These are phyloP conservation scores for Aspergillus sparsus DNA, from an alignment of 495 filamentous ascomycete species.

Conservation along the genomic window DNA sequence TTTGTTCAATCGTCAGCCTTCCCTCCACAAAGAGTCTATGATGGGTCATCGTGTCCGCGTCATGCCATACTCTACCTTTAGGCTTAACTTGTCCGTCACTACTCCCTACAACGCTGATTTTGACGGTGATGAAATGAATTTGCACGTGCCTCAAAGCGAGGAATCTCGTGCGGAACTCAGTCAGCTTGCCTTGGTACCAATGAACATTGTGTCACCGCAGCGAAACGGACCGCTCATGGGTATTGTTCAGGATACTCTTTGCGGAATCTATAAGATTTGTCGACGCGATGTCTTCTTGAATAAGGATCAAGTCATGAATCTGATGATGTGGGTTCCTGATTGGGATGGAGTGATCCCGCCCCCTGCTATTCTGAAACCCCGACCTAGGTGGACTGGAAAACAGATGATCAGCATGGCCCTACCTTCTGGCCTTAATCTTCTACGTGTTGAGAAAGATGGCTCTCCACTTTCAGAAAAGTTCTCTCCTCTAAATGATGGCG, in stretches of 20 bases:
- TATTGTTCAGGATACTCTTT: conserved; percentile 97
- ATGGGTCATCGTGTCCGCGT: conserved; percentile 98
- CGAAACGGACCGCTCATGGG: conserved; percentile 97
- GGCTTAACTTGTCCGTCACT: conserved; percentile 94
- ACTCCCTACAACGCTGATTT: conserved; percentile 99
- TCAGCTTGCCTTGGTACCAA: conserved; percentile 91
- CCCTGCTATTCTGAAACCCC: conserved; percentile 87
- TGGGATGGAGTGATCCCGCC: conserved; percentile 95
- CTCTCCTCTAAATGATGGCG: conserved; percentile 73
- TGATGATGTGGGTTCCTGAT: conserved; percentile 93
- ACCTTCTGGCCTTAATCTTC: conserved; percentile 79
- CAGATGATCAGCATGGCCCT: conserved; percentile 94
- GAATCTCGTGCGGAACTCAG: conserved; percentile 92
- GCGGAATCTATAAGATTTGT: conserved; percentile 94
- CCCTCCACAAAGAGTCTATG: conserved; percentile 99
- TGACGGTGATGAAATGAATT: conserved; percentile 99
- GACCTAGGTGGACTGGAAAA: conserved; percentile 97
- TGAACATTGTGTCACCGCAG: conserved; percentile 97
- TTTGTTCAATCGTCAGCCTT: conserved; percentile 99
- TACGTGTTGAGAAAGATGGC: conserved; percentile 59
- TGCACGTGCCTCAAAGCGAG: conserved; percentile 97
- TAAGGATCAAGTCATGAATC: conserved; percentile 89
- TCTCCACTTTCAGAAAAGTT: conserved; percentile 54
- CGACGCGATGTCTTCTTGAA: conserved; percentile 88
- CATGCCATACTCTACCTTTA: conserved; percentile 98